Percentiles rank a stretch among this genome's conserved stretches.
These are phyloP conservation scores for Penicillium waksmanii DNA, from an alignment of 495 filamentous ascomycete genomes.

Conservation along the genomic window DNA sequence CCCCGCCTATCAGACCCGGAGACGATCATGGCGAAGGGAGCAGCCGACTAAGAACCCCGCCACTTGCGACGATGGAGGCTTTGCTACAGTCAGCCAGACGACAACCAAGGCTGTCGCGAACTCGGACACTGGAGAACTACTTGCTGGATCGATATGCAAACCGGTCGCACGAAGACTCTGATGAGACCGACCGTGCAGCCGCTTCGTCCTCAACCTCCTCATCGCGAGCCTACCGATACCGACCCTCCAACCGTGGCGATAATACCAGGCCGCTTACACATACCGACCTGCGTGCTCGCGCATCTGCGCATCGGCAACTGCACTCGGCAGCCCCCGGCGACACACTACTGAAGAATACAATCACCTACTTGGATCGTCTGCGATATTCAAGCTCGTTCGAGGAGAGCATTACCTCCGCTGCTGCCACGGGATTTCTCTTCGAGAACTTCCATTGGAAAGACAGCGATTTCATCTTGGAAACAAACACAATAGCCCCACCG, in stretches of 20 bases:
- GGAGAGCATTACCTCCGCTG: slow-evolving; percentile 58
- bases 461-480: slow-evolving; percentile 67
- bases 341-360: slow-evolving; percentile 59
- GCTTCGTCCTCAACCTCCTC: slow-evolving; percentile 17
- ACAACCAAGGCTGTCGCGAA: slow-evolving; percentile 49
- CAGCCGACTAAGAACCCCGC: slow-evolving; percentile 21
- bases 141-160: slow-evolving; percentile 46
- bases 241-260: slow-evolving; percentile 38
- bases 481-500: slow-evolving; percentile 54
- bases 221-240: slow-evolving; percentile 42
- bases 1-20: slow-evolving; percentile 16
- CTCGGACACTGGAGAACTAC: slow-evolving; percentile 51
- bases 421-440: slow-evolving; percentile 52
- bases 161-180: slow-evolving; percentile 35
- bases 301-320: slow-evolving; percentile 53
- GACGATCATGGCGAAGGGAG: slow-evolving; percentile 28
- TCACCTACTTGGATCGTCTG: slow-evolving; percentile 66
- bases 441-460: slow-evolving; percentile 50
- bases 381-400: slow-evolving; percentile 58
- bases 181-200: slow-evolving; percentile 35
- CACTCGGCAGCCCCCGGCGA: slow-evolving; percentile 50
- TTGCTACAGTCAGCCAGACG: slow-evolving; percentile 54
- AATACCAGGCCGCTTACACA: slow-evolving; percentile 39
- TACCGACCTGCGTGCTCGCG: slow-evolving; percentile 49
- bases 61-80: slow-evolving; percentile 46